Percentiles rank a stretch among this genome's conserved stretches.
phyloP scores from a whole-genome alignment of 78 protist genomes.

The Dictyostelium citrinum region DNA sequence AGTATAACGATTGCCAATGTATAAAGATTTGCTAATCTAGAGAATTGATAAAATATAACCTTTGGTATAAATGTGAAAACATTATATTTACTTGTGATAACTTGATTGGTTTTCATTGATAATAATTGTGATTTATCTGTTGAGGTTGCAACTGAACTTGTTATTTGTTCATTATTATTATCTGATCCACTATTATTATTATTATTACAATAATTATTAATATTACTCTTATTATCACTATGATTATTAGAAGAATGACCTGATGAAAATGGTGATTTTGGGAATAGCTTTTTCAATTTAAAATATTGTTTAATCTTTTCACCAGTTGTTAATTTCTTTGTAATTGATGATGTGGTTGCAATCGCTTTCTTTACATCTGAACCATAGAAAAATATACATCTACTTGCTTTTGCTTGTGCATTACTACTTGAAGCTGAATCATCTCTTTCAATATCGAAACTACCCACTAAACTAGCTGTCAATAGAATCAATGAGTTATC shows the following conservation, averaged over 20 bases:
- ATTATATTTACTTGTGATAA: conserved; percentile 81
- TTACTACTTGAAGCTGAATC: not conserved
- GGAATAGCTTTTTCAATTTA: not conserved
- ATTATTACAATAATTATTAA: not conserved
- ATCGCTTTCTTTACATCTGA: conserved; percentile 49
- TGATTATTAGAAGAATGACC: not conserved
- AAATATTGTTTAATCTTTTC: not conserved
- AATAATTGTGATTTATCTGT: not conserved
- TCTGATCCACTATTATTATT: not conserved
- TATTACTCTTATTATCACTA: not conserved
- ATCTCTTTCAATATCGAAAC: conserved; percentile 29
- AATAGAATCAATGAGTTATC: conserved; percentile 41
- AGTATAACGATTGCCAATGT: conserved; percentile 85
- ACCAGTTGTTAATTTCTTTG: not conserved
- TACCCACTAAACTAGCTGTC: conserved; percentile 49
- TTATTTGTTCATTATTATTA: not conserved
- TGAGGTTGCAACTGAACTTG: conserved; percentile 4
- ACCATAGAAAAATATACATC: conserved; percentile 40
- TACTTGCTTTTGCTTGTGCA: not conserved
- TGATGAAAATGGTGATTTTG: not conserved
- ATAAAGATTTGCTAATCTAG: conserved; percentile 88
- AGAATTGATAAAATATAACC: conserved; percentile 76
- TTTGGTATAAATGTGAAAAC: conserved; percentile 69
- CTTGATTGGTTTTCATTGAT: conserved; percentile 18
- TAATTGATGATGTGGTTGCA: not conserved